These are phyloP conservation scores for Cardiospermum halicacabum DNA, from an alignment of 345 rosid genomes.

Conservation along the genomic window DNA sequence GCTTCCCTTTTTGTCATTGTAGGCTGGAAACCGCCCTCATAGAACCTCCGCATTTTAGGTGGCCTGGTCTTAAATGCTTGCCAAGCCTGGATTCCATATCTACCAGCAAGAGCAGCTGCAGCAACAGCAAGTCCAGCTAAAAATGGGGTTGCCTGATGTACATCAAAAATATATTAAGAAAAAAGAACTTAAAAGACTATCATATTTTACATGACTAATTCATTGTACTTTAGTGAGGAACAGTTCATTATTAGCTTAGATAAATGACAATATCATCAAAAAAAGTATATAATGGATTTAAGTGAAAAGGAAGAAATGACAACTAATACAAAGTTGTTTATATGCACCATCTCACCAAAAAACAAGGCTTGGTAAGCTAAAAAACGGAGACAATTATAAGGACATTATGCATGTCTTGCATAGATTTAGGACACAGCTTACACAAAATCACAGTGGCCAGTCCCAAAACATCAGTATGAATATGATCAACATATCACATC, in stretches of 20 bases:
- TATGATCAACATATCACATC: not conserved
- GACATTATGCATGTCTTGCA: not conserved
- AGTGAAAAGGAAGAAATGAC: not conserved
- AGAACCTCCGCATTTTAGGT: conserved; percentile 53
- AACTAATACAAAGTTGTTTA: not conserved
- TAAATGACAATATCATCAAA: not conserved
- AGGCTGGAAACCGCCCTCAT: conserved; percentile 74
- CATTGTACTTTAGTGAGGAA: not conserved
- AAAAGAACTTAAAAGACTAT: not conserved
- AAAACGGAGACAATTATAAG: not conserved
- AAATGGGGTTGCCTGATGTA: conserved; percentile 67
- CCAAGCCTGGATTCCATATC: conserved; percentile 88
- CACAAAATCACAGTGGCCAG: not conserved
- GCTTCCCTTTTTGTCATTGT: conserved; percentile 80
- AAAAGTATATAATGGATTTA: not conserved
- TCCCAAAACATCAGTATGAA: not conserved
- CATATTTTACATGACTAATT: not conserved
- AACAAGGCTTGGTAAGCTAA: not conserved
- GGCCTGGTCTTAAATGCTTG: conserved; percentile 71
- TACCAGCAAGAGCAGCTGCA: conserved; percentile 78
- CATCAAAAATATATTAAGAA: conserved; percentile 9
- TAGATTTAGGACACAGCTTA: not conserved
- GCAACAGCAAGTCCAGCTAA: conserved; percentile 81
- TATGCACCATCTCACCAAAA: not conserved
- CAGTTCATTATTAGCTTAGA: not conserved